phyloP scores from a whole-genome alignment of 805 yeast species.

The Brettanomyces anomalus region DNA sequence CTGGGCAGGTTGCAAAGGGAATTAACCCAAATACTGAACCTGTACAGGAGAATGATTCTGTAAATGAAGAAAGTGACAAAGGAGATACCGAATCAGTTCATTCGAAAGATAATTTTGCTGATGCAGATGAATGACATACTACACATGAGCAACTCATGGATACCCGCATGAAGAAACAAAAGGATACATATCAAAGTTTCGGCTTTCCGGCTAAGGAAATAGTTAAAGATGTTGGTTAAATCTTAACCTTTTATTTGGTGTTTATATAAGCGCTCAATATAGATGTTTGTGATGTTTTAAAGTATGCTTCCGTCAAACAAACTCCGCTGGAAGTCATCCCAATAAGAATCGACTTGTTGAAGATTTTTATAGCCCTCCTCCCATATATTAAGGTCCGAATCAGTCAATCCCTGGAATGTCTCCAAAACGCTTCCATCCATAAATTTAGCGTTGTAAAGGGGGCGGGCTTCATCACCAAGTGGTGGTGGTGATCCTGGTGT shows the following conservation, averaged over 20 bases:
- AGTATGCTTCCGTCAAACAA: neutral
- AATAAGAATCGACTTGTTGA: slow-evolving; percentile 15
- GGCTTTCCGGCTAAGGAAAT: neutral
- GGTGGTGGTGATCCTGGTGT: neutral
- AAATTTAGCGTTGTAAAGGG: neutral
- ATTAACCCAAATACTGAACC: no score
- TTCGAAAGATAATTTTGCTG: no score
- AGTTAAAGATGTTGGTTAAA: no score
- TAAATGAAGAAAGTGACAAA: no score
- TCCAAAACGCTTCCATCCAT: slow-evolving; percentile 11
- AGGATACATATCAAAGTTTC: neutral
- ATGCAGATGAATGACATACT: neutral
- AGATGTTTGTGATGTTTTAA: neutral
- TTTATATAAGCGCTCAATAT: no score
- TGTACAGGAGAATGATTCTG: no score
- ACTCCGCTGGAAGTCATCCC: slow-evolving; percentile 17
- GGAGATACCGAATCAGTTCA: no score
- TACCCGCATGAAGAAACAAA: neutral
- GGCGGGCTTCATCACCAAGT: no score
- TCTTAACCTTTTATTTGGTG: no score
- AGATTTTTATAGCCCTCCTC: slow-evolving; percentile 16
- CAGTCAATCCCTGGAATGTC: slow-evolving; percentile 14
- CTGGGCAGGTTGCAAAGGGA: no score
- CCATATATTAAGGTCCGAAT: slow-evolving; percentile 15
- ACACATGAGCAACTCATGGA: no score